A percentile compares a stretch with the other conserved stretches of the same genome.
Conservation (phyloP, 768 basidiomycete species). For the Mycena indigotica region DNA sequence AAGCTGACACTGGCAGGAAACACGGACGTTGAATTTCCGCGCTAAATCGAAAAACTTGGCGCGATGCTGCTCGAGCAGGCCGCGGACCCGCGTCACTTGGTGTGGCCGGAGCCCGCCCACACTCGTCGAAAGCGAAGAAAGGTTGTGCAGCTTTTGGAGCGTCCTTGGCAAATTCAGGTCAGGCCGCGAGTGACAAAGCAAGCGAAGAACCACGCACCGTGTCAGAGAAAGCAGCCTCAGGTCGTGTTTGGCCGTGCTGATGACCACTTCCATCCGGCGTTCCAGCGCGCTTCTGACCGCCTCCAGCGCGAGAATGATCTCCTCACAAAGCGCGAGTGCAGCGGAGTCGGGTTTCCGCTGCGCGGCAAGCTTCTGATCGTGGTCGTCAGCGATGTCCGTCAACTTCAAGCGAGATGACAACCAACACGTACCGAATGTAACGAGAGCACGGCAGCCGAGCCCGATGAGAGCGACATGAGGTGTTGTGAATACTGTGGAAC, state of each 20-base stretch:
- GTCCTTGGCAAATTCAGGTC: conserved; percentile 3
- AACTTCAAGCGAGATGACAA: neutral
- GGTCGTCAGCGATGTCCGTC: neutral
- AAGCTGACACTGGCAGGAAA: neutral
- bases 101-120: conserved; percentile 1
- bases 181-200: neutral
- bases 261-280: conserved; percentile 13
- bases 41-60: conserved; percentile 20
- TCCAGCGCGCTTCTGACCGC: conserved; percentile 12
- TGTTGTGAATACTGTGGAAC: neutral
- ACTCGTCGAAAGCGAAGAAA: conserved; percentile 3
- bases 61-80: conserved; percentile 9
- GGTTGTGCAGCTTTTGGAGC: conserved; percentile 11
- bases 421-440: conserved; percentile 20
- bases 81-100: conserved; percentile 7
- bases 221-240: conserved; percentile 11
- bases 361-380: conserved; percentile 16
- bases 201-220: conserved; percentile 2
- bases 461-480: neutral
- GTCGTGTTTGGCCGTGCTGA: conserved; percentile 16
- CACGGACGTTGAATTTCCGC: conserved; percentile 17
- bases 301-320: conserved; percentile 9
- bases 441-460: conserved; percentile 2
- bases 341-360: conserved; percentile 6
- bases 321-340: conserved; percentile 13